Evolutionary conservation across 2,329 filamentous ascomycete genomes (phyloP), one percentile per base, ranked within the genome.

Genomic region (Colletotrichum destructivum): DNA sequence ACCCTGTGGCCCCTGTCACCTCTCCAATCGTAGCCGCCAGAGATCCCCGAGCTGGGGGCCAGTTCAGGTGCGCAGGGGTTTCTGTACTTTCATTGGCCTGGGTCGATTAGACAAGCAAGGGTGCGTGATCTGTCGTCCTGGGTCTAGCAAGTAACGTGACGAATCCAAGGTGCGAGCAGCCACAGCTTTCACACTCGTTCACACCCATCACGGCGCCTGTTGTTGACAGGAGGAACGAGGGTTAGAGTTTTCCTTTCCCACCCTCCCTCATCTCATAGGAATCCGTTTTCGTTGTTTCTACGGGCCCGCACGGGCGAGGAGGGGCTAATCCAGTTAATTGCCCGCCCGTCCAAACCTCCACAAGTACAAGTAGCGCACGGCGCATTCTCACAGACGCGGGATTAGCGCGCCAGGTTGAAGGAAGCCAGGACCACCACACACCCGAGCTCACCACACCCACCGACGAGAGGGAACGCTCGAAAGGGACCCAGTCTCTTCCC

Each of bases 1-100:
- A 55, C 31, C 56, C 35, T 16, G 9, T 40, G 31, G 23, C 44
- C 70, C 70, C 60, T 71, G 70, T 62, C 61, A 7, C 72, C 75
- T 76, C 74, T 75, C 78, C 79, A 81, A 80, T 79, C 75, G 77
- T 76, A 80, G 78, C 77, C 79, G 79, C 79, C 79, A 78, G 76
- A 75, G 73, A 68, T 73, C 70, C 74, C 59, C 69, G 74, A 78
- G 78, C 75, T 71, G 79, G 80, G 66, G 63, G 65, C 57, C 51
- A 46, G 66, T 75, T 77, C 74, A 74, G 68, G 55, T 69, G 73
- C 61, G 71, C 80, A 81, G 73, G 81, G 81, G 76, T 77, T 76
- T 77, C 60, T n/a, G 40, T n/a, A 38, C 62, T 62, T 52, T 71
- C 47, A 84, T 83, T 84, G 82, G 82, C 63, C 59, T 68, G 23